Conservation (phyloP, 2,329 filamentous ascomycete species). For the Arthrocladium fulminans region DNA sequence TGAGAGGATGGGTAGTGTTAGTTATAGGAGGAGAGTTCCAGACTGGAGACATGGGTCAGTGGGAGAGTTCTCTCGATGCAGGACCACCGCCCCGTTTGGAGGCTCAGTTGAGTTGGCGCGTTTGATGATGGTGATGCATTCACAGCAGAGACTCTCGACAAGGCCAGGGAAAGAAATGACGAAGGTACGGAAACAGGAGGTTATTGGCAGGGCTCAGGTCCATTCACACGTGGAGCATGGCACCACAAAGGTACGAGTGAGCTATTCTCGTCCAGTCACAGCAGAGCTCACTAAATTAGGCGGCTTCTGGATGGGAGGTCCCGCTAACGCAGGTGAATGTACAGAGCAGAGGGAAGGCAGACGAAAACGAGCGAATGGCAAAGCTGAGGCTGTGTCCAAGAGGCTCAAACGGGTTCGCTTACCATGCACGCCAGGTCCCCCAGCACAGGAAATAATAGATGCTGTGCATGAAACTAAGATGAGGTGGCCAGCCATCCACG, state of each 20-base stretch:
- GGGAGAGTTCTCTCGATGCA: slow-evolving; percentile 20
- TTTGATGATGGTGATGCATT: slow-evolving; percentile 22
- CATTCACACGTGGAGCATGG: slow-evolving; percentile 5
- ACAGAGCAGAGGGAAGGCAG: neutral
- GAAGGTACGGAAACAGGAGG: slow-evolving; percentile 15
- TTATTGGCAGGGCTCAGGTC: slow-evolving; percentile 15
- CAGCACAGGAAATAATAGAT: slow-evolving; percentile 4
- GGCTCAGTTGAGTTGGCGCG: slow-evolving; percentile 23
- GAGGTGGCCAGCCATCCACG: neutral
- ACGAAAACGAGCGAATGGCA: slow-evolving; percentile 5
- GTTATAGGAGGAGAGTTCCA: slow-evolving; percentile 14
- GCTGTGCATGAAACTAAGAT: slow-evolving; percentile 6
- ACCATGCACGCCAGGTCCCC: neutral
- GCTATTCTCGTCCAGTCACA: slow-evolving; percentile 12
- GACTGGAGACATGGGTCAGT: slow-evolving; percentile 18
- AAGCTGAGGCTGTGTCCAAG: slow-evolving; percentile 5
- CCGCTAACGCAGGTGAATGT: neutral
- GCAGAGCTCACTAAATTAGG: slow-evolving; percentile 1
- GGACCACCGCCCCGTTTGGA: slow-evolving; percentile 24
- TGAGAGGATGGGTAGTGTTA: slow-evolving; percentile 19
- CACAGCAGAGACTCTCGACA: slow-evolving; percentile 12
- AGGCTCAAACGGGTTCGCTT: slow-evolving; percentile 4
- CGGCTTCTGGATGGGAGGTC: neutral
- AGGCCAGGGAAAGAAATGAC: slow-evolving; percentile 22
- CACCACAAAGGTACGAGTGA: slow-evolving; percentile 6